Evolutionary conservation across 2,329 filamentous ascomycete genomes (phyloP).

Genomic region (Lecanicillium sp.): DNA sequence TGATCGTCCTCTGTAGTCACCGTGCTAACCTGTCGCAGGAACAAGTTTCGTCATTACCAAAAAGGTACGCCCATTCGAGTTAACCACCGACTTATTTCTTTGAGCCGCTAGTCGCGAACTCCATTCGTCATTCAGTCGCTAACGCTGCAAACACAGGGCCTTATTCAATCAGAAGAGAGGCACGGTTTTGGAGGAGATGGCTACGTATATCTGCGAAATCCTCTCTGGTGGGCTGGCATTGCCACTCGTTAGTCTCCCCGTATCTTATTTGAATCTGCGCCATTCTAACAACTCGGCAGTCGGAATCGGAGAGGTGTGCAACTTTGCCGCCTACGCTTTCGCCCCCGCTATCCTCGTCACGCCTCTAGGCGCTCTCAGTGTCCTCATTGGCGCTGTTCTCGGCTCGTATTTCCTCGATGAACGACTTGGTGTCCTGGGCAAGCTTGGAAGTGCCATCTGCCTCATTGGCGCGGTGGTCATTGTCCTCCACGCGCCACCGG

Average conservation of each 20-base stretch:
- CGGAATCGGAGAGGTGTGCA: constrained; percentile 87
- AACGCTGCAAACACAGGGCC: constrained; percentile 48
- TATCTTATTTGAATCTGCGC: neutral
- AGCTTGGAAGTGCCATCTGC: constrained; percentile 92
- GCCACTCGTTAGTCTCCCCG: constrained; percentile 62
- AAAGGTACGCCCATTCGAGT: constrained; percentile 53
- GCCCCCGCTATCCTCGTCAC: constrained; percentile 98
- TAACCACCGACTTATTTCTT: neutral
- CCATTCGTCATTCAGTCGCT: neutral
- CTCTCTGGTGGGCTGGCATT: constrained; percentile 97
- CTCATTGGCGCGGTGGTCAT: constrained; percentile 95
- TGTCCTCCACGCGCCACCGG: constrained; percentile 90
- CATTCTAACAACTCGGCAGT: constrained; percentile 45
- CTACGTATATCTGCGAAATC: constrained; percentile 86
- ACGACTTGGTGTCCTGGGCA: constrained; percentile 80
- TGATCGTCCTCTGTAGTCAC: neutral
- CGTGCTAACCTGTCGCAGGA: constrained; percentile 40
- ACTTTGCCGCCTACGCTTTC: constrained; percentile 97
- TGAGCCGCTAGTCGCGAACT: neutral
- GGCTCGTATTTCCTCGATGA: constrained; percentile 93
- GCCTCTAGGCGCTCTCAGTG: constrained; percentile 84
- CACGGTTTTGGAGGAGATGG: constrained; percentile 97
- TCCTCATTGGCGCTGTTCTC: constrained; percentile 88
- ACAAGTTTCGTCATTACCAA: constrained; percentile 99
- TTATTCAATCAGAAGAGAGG: constrained; percentile 81